phyloP scores from a whole-genome alignment of 257 asterid genomes.

The Oldenlandia corymbosa region DNA sequence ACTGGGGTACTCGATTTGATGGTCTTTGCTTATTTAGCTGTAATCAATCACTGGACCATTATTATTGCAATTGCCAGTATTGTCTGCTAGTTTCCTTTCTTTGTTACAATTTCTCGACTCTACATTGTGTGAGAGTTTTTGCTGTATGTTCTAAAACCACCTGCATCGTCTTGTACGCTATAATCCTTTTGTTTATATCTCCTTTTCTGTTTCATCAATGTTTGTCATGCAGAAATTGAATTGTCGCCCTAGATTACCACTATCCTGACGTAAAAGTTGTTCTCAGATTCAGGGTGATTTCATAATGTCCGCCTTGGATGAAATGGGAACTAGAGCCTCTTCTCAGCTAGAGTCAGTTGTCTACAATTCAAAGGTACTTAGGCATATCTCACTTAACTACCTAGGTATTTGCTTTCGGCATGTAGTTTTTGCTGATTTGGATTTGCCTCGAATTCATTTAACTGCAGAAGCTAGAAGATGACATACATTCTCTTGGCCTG shows the following conservation, averaged over 20 bases:
- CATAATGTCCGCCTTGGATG: slow-evolving; percentile 19
- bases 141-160: not conserved
- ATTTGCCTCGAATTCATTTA: slow-evolving; percentile 2
- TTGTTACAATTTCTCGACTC: not conserved
- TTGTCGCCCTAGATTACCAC: not conserved
- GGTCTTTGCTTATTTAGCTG: no score
- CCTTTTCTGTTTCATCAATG: not conserved
- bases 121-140: not conserved
- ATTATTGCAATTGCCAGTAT: not conserved
- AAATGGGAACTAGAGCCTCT: slow-evolving; percentile 24
- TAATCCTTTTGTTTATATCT: not conserved
- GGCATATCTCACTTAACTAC: not conserved
- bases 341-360: slow-evolving; percentile 21
- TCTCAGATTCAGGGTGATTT: slow-evolving; percentile 25
- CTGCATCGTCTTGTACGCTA: not conserved
- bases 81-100: no score
- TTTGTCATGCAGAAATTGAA: not conserved
- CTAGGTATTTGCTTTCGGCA: not conserved
- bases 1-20: not conserved
- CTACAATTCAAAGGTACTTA: slow-evolving; percentile 42
- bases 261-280: not conserved
- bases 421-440: not conserved
- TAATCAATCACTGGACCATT: not conserved
- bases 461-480: slow-evolving; percentile 65
- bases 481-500: slow-evolving; percentile 44